Base-by-base conservation (phyloP, 139 green algal species). In the Haematococcus lacustris region DNA sequence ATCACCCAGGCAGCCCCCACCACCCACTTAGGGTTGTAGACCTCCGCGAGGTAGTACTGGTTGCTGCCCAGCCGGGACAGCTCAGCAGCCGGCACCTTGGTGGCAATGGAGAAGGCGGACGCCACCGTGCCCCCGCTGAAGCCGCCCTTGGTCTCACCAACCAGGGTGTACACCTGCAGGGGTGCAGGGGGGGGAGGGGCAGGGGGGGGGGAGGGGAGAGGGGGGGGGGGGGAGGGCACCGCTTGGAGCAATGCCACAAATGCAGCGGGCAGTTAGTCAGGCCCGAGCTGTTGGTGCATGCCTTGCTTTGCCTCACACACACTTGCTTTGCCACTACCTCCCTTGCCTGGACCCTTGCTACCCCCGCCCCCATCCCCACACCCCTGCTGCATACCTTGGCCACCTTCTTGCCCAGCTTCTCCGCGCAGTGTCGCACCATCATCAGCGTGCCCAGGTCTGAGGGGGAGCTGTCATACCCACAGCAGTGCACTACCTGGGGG, bases 401-500 rank as follows among this genome's bases (percentile, higher is more conserved):
- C 70, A 65, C 67, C 37, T 66, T 87, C 87, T 75, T 91, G 74
- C 82, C 76, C 53, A 88, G 71, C 60, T 81, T 51, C 26, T 85
- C 79, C 41, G 78, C 61, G 59, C 83, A 78, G 64, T 90, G 43
- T 13, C 88, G 64, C 0, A 68, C 83, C 76, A 92, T 74, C 39
- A 91, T 71, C 37, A 81, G 80, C 17, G 84, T 66, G 9, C 90
- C 91, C 32, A 98, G 41, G 79, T 97, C 93, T 43, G 85, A 91
- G 25, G 93, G 93, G 0, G 93, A 83, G 71, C 67, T 87, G 88
- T 98, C 93, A 76, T 92, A 97, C 47, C 93, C 93, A 69, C 88
- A 95, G 80, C 77, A 93, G 64, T 87, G 81, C 38, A 96, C 86
- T 41, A 96, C 68, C 66, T 84, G 50, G 71, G 71, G 30, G 83